Evolutionary conservation across 768 basidiomycete species (phyloP).

Genomic region (Termitomyces sp.): DNA sequence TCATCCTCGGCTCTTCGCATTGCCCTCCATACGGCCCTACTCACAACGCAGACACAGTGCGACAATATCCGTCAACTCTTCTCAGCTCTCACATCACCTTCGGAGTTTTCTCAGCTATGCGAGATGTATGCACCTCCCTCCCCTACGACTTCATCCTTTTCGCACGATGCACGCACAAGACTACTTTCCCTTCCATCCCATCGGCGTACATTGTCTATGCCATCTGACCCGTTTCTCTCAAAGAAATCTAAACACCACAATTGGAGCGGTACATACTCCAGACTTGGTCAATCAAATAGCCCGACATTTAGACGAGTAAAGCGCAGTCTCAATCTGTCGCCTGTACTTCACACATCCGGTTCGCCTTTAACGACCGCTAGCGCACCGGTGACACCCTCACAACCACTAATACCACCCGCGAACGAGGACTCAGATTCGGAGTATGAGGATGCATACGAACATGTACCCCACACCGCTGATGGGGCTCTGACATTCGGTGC

Average conservation of each 20-base stretch:
- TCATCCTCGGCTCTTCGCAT: conserved; percentile 58
- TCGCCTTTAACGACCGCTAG: conserved; percentile 25
- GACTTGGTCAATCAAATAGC: conserved; percentile 41
- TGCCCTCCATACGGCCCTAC: conserved; percentile 66
- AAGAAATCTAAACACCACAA: conserved; percentile 54
- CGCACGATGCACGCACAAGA: conserved; percentile 4
- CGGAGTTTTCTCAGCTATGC: conserved; percentile 68
- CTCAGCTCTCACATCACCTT: conserved; percentile 66
- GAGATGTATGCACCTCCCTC: conserved; percentile 89
- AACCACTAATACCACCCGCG: conserved; percentile 11
- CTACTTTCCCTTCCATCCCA: conserved; percentile 40
- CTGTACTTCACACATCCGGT: conserved; percentile 31
- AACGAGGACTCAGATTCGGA: conserved; percentile 28
- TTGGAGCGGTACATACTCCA: conserved; percentile 67
- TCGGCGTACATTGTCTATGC: conserved; percentile 21
- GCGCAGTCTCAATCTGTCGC: conserved; percentile 48
- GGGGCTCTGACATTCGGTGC: conserved; percentile 42
- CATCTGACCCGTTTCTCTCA: conserved; percentile 15
- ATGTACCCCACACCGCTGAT: conserved; percentile 14
- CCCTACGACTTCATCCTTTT: conserved; percentile 24
- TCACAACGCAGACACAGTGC: conserved; percentile 73
- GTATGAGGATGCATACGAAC: conserved; percentile 12
- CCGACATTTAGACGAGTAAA: conserved; percentile 43
- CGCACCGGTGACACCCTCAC: conserved; percentile 26
- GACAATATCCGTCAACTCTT: conserved; percentile 79